These are phyloP conservation scores for Fusarium solani-melongenae DNA, from an alignment of 2,329 filamentous ascomycete genomes.

Conservation along the genomic window DNA sequence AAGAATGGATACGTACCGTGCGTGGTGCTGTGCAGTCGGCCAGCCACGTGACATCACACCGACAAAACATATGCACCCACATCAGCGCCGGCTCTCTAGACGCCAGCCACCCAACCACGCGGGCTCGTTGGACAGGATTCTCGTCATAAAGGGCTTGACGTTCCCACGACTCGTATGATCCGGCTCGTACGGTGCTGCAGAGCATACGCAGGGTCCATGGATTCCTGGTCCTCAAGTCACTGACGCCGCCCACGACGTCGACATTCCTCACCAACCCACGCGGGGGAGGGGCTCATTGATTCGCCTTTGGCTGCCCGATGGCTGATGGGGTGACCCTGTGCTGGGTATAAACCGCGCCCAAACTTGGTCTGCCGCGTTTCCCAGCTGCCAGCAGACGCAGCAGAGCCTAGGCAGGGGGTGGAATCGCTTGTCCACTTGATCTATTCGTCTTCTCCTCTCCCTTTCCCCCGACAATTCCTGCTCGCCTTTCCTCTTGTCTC, in stretches of 20 bases:
- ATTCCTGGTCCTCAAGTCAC: slow-evolving; percentile 22
- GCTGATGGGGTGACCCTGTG: slow-evolving; percentile 33
- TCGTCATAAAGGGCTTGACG: slow-evolving; percentile 9
- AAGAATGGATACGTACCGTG: slow-evolving; percentile 15
- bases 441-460: slow-evolving; percentile 15
- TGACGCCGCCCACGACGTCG: slow-evolving; percentile 33
- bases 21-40: slow-evolving; percentile 2
- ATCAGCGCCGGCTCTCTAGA: slow-evolving; percentile 5
- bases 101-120: slow-evolving; percentile 34
- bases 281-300: slow-evolving; percentile 43
- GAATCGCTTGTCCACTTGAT: slow-evolving; percentile 19
- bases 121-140: slow-evolving; percentile 18
- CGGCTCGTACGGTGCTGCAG: slow-evolving; percentile 26
- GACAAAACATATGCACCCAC: slow-evolving; percentile 36
- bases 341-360: slow-evolving; percentile 36
- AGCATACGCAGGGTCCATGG: slow-evolving; percentile 28
- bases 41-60: slow-evolving; percentile 45
- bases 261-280: slow-evolving; percentile 37
- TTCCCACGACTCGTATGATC: slow-evolving; percentile 33
- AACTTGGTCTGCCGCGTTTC: slow-evolving; percentile 41
- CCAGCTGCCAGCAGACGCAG: slow-evolving; percentile 31
- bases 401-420: slow-evolving; percentile 5
- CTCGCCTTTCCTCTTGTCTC: background rate
- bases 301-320: slow-evolving; percentile 39
- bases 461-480: slow-evolving; percentile 8